Base-by-base conservation (phyloP, 179 eudicot genomes). In the Beta macrorhiza region DNA sequence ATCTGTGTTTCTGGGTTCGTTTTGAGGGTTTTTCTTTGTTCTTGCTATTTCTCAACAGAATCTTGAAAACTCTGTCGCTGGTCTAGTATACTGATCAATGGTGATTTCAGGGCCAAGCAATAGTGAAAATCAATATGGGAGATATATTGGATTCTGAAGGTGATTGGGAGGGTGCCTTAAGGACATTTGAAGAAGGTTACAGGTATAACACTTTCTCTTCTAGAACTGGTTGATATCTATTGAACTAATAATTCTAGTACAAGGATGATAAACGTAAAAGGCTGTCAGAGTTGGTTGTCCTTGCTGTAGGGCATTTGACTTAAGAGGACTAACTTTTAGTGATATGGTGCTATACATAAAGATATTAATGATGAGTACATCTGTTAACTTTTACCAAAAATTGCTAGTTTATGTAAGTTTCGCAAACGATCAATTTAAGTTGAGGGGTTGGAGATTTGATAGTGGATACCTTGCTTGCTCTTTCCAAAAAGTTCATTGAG, bases 71-170 rank as follows among this genome's bases (percentile, higher is more conserved):
- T 56, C 52, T 52, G 44, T 32, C 53, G 53, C 3, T 42, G 55
- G 19, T 69, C 49, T 10, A 20, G 20, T 74, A 51, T 69, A 69
- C 74, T 64, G 52, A 29, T 82, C 45, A 51, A 79, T 81, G 80
- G 52, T 89, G 72, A 64, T 86, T 82, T 77, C 91, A 96, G 99
- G 99, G 99, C 81, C 98, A 96, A 89, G 96, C 98, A 75, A 80
- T 96, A 75, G 92, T 89, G 75, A 94, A 91, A 88, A 90, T 92
- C 77, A 94, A 92, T 82, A 83, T 96, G 78, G 99, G 99, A 58
- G 84, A 79, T 86, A 87, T 85, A 75, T 80, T 94, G 88, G 99
- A 96, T 81, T 88, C 92, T 58, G 84, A 74, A 81, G 98, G 97
- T 86, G 82, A 91, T 84, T 91, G 90, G 87, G 32, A 49, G 71